Percentiles rank a stretch among this genome's conserved stretches.
Conservation (phyloP, 139 green algal genomes). For the Micractinium sp. region DNA sequence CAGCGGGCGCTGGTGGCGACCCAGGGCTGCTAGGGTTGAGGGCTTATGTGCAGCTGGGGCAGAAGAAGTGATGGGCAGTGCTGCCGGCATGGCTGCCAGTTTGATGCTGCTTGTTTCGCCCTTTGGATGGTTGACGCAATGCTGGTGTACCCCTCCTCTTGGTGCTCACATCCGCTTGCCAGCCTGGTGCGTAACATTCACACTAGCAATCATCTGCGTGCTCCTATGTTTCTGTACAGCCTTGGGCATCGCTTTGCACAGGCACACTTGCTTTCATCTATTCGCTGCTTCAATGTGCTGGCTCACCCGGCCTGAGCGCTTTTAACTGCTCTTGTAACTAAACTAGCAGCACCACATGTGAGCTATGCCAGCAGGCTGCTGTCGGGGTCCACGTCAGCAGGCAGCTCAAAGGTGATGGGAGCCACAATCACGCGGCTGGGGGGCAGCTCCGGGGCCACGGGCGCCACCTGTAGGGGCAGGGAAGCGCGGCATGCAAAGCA, state of each 20-base stretch:
- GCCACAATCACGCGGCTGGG: background rate
- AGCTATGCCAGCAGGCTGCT: too few species aligned
- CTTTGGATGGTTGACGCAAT: too few species aligned
- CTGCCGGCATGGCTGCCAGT: background rate
- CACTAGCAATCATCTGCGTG: background rate
- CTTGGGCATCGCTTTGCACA: too few species aligned
- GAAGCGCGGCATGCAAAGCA: background rate
- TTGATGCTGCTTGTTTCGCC: background rate
- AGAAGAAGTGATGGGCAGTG: background rate
- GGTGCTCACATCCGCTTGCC: background rate
- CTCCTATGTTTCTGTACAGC: too few species aligned
- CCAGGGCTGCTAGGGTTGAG: background rate
- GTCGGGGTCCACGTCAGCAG: too few species aligned
- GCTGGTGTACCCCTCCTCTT: background rate
- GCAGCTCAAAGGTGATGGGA: background rate
- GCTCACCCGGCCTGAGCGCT: too few species aligned
- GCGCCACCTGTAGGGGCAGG: background rate
- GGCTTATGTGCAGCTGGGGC: slow-evolving; percentile 10
- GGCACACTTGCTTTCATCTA: too few species aligned
- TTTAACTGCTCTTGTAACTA: too few species aligned
- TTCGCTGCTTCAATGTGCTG: too few species aligned
- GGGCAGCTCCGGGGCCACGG: background rate
- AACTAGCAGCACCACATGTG: too few species aligned
- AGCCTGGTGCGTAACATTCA: too few species aligned
- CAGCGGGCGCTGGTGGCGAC: background rate